Base-by-base conservation (phyloP, 140 eudicot species). In the Senecio squalidus region DNA sequence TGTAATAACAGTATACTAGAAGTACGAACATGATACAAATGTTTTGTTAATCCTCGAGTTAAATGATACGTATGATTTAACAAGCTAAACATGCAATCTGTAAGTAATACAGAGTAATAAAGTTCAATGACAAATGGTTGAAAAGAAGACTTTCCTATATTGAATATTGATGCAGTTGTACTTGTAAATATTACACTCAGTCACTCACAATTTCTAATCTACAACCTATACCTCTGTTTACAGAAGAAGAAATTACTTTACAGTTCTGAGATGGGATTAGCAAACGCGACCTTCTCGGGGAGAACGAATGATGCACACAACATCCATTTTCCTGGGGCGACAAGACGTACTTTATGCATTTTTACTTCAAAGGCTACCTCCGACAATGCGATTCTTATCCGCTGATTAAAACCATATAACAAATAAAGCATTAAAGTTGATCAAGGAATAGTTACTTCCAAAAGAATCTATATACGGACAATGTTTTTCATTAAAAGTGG, bases 321-420 rank as follows among this genome's bases (percentile, higher is more conserved):
- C 98, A 92, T 92, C 96, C 96, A 92, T 62, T 92, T 92, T 62
- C 95, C 96, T 0, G 98, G 98, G 48, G 98, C 98, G 2, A 92
- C 98, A 23, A 79, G 84, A 5, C 96, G 95, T 58, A 92, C 95
- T 50, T 77, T 83, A 48, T 70, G 96, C 93, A 87, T 80, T 50
- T 92, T 74, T 20, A 92, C 88, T 67, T 80, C 85, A 67, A 84
- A 75, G 9, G 86, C 95, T 55, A 60, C 84, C 76, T 87, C 98
- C 1, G 79, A 67, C 52, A 92, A 69, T 50, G 84, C 98, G 50
- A 75, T 80, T 74, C 93, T 77, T 65, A 92, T 84, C 64, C 93
- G 76, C 96, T 92, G 80, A 26, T 30, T 53, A 23, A 29, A 40
- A 66, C 41, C 11, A 17, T 7, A 14, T 20, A 28, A 67, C 24